Conservation (phyloP, 768 basidiomycete genomes). For the Coprinopsis marcescibilis region DNA sequence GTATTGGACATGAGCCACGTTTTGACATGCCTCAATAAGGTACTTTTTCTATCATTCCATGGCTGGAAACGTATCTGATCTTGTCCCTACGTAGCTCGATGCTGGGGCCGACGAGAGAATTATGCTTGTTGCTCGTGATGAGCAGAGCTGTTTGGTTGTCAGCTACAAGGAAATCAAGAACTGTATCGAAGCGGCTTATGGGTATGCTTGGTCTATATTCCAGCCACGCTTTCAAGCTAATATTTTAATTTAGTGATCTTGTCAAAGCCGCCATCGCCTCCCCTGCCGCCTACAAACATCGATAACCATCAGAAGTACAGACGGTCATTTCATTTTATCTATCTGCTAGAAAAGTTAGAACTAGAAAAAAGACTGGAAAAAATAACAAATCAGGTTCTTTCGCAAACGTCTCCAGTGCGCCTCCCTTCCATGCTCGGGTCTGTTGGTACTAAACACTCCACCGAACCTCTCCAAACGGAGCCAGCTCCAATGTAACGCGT, state of each 20-base stretch:
- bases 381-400: constrained; percentile 12
- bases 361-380: constrained; percentile 16
- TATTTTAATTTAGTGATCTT: constrained; percentile 38
- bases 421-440: not conserved
- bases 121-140: constrained; percentile 92
- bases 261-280: constrained; percentile 25
- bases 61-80: not conserved
- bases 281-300: constrained; percentile 9
- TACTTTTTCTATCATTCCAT: constrained; percentile 23
- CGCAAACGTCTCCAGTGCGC: not conserved
- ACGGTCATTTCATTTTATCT: not conserved
- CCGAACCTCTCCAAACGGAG: no score
- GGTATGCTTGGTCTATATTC: constrained; percentile 37
- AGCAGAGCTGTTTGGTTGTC: constrained; percentile 92
- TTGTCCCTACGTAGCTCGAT: constrained; percentile 57
- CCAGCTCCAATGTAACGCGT: no score
- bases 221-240: not conserved
- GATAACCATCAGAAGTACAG: not conserved
- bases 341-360: constrained; percentile 10
- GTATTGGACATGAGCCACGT: constrained; percentile 90
- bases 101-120: constrained; percentile 89
- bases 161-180: constrained; percentile 88
- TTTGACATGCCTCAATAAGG: constrained; percentile 90
- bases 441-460: not conserved
- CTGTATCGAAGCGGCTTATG: constrained; percentile 80